These are phyloP conservation scores for Noccaea caerulescens DNA, from an alignment of 345 rosid genomes.

Conservation along the genomic window DNA sequence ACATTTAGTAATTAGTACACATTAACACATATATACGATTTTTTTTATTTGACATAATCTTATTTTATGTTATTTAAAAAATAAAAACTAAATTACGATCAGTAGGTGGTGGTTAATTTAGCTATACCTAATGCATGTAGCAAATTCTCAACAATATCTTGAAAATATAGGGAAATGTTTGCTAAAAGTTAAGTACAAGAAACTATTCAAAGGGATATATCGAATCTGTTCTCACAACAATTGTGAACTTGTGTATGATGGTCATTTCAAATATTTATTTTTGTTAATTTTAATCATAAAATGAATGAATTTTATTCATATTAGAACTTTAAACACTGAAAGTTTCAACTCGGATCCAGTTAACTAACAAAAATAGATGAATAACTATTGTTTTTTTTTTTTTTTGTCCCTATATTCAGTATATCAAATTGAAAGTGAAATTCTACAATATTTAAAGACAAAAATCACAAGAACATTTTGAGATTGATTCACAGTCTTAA, in stretches of 20 bases:
- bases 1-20: slow-evolving; percentile 3
- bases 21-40: not conserved
- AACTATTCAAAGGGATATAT: not conserved
- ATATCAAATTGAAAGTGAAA: no score
- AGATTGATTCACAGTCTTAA: no score
- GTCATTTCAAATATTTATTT: not conserved
- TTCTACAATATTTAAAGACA: no score
- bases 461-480: no score
- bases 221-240: not conserved
- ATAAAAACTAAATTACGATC: no score
- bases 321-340: not conserved
- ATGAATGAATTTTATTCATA: not conserved
- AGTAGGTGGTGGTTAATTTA: not conserved
- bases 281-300: not conserved
- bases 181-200: not conserved
- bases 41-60: not conserved
- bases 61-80: not conserved
- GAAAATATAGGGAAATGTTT: not conserved
- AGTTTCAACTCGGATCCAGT: no score
- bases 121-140: slow-evolving; percentile 12
- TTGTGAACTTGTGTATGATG: not conserved
- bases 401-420: no score
- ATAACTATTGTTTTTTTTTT: no score
- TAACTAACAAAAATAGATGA: no score
- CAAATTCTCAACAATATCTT: slow-evolving; percentile 11